A percentile compares a stretch with the other conserved stretches of the same genome.
Conservation (phyloP, 2,329 filamentous ascomycete species). For the Colletotrichum neosansevieriae region DNA sequence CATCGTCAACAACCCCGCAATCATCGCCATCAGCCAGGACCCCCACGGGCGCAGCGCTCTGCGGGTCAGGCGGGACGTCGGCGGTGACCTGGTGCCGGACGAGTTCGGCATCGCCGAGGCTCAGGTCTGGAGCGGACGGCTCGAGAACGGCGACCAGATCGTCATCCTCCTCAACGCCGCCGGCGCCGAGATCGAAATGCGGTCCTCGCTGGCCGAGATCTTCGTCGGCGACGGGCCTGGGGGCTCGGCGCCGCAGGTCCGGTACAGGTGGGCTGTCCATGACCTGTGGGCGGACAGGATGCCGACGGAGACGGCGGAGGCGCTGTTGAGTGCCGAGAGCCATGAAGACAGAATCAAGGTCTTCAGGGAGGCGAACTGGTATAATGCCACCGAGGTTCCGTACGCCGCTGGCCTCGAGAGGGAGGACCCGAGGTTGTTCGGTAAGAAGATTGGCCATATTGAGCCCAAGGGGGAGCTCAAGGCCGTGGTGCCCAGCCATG, state of each 20-base stretch:
- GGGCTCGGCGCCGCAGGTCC: constrained; percentile 41
- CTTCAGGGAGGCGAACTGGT: constrained; percentile 38
- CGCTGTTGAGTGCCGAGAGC: constrained; percentile 33
- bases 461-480: constrained; percentile 38
- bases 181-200: constrained; percentile 39
- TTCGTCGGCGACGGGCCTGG: constrained; percentile 43
- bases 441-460: constrained; percentile 41
- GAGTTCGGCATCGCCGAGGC: constrained; percentile 44
- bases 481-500: constrained; percentile 39
- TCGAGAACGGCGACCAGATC: constrained; percentile 42
- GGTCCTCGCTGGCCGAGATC: constrained; percentile 41
- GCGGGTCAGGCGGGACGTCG: constrained; percentile 46
- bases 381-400: constrained; percentile 42
- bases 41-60: constrained; percentile 46
- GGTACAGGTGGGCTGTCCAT: constrained; percentile 42
- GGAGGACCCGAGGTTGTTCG: constrained; percentile 41
- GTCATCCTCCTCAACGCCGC: constrained; percentile 40
- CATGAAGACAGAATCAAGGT: constrained; percentile 24
- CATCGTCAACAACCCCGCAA: constrained; percentile 43
- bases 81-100: constrained; percentile 49
- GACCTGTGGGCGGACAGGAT: constrained; percentile 43
- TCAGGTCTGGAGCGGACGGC: constrained; percentile 47
- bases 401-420: constrained; percentile 41
- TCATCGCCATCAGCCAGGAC: constrained; percentile 52
- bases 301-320: constrained; percentile 34